Percentiles rank a stretch among this genome's conserved stretches.
phyloP scores from a whole-genome alignment of 1,284 basidiomycete species.

The Singerocomus rubriflavus region DNA sequence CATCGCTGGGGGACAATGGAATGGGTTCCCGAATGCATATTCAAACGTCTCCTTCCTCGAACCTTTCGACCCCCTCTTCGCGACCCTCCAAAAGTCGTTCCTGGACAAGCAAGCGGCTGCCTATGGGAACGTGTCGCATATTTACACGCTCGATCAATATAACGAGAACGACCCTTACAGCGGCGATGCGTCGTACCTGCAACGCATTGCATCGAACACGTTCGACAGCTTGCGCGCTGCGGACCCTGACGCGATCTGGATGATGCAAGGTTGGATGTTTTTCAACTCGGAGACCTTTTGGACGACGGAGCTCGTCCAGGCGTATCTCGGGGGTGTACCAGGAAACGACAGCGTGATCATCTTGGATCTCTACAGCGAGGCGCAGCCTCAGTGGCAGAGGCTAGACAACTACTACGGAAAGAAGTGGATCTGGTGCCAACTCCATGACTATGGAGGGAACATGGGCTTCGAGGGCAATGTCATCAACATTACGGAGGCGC shows the following conservation, averaged over 20 bases:
- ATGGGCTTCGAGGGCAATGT: constrained; percentile 44
- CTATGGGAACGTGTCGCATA: constrained; percentile 40
- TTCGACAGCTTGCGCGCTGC: constrained; percentile 38
- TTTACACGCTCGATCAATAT: constrained; percentile 47
- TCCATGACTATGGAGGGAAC: constrained; percentile 44
- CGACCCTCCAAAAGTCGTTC: constrained; percentile 39
- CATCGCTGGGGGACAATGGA: constrained; percentile 37
- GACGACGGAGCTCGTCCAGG: constrained; percentile 39
- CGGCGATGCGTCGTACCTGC: constrained; percentile 37
- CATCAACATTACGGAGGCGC: constrained; percentile 33
- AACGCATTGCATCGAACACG: constrained; percentile 34
- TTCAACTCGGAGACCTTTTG: constrained; percentile 37
- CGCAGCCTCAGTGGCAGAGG: constrained; percentile 42
- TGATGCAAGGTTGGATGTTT: constrained; percentile 48
- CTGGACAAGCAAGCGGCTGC: constrained; percentile 40
- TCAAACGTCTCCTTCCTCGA: constrained; percentile 42
- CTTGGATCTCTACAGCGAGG: constrained; percentile 43
- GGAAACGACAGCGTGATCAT: constrained; percentile 40
- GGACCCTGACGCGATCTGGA: constrained; percentile 41
- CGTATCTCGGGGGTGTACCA: constrained; percentile 40
- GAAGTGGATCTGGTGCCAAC: constrained; percentile 45
- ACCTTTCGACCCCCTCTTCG: constrained; percentile 41
- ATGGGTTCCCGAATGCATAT: constrained; percentile 32
- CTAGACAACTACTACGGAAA: constrained; percentile 41
- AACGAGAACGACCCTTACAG: constrained; percentile 43